These are phyloP conservation scores for Lolium perenne DNA, from an alignment of 176 grass and related monocot species.

Conservation along the genomic window DNA sequence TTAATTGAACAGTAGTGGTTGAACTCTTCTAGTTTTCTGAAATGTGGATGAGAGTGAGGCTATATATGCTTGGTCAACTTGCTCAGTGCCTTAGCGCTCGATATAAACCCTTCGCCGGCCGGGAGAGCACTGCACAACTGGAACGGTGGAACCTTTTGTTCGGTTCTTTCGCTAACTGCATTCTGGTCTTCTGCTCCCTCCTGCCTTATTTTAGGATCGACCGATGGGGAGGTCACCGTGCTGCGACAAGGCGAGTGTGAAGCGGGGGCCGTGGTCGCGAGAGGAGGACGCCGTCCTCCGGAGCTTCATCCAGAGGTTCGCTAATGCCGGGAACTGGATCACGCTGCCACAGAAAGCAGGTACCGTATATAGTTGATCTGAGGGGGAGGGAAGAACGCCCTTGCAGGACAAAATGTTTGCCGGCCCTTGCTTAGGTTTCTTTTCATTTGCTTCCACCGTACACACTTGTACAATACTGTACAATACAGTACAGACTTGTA, in stretches of 20 bases:
- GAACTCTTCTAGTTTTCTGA: background rate
- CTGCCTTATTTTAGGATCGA: background rate
- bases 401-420: too few relatives aligned
- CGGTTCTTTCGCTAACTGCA: background rate
- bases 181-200: background rate
- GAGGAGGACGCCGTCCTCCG: constrained; percentile 73
- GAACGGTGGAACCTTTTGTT: too few relatives aligned
- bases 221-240: constrained; percentile 81
- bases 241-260: constrained; percentile 84
- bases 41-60: background rate
- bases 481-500: too few relatives aligned
- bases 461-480: too few relatives aligned
- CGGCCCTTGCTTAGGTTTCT: background rate
- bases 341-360: constrained; percentile 59
- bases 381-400: too few relatives aligned
- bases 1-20: constrained; percentile 32
- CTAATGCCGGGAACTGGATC: constrained; percentile 67
- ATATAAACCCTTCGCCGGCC: constrained; percentile 29
- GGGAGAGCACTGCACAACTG: background rate
- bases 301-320: constrained; percentile 61
- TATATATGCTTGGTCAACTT: constrained; percentile 38
- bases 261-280: constrained; percentile 87
- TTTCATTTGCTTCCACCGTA: background rate
- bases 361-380: background rate
- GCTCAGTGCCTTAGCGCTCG: background rate